Base-by-base conservation (phyloP, 2,329 filamentous ascomycete genomes). In the Leptographium procerum region DNA sequence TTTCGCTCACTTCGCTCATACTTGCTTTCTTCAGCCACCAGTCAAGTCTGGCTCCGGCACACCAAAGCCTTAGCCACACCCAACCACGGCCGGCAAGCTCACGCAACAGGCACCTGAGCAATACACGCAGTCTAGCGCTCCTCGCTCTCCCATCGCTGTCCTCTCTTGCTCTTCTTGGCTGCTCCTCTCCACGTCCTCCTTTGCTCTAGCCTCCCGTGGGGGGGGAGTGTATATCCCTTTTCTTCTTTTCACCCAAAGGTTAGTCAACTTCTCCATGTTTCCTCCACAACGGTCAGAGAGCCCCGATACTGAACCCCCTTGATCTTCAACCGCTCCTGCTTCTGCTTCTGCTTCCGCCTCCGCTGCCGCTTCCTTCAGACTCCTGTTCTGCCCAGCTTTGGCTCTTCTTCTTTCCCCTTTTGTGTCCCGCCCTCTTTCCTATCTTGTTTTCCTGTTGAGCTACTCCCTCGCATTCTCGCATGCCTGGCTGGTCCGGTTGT, bases 401-500 rank as follows among this genome's bases (percentile, higher is more conserved):
- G 22, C 47, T 16, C 22, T 9, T 26, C 52, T 54, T 13, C 36
- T 43, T 22, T 34, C 40, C 33, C 22, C n/a, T 57, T 33, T 19
- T 13, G 29, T 14, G 8, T 11, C 29, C 50, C 14, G 16, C 22
- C 16, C 28, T 33, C 43, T 24, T 34, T 29, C 31, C 19, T 11
- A 24, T 34, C n/a, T 36, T 24, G 53, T 55, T 28, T 29, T 31
- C 58, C 55, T 24, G 48, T 57, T 52, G 33, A 24, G n/a, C 43
- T 31, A 48, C 45, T 53, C 29, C 54, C 33, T 54, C 22, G 52
- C 16, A 54, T 52, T 14, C 60, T 55, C 61, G 40, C 61, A 58
- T 59, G 40, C 60, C 63, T 62, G 62, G 61, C 61, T 62, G 60
- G 60, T 58, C 60, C 61, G 59, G 60, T 59, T 43, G 54, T 59